A percentile compares a stretch with the other conserved stretches of the same genome.
Conservation (phyloP, 2,329 filamentous ascomycete genomes). For the Fusarium devonianum region DNA sequence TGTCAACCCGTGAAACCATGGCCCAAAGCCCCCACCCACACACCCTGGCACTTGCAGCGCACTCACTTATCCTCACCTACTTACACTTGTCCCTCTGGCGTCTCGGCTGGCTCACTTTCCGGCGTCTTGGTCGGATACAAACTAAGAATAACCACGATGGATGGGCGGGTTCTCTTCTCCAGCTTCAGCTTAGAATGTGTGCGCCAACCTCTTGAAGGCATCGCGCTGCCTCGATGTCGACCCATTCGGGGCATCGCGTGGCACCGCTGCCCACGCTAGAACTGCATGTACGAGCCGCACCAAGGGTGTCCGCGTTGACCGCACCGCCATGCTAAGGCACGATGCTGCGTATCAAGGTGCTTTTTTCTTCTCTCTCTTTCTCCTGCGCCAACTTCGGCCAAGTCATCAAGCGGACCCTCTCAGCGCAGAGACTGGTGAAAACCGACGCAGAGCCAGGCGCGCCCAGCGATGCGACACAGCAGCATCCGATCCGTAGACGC, state of each 20-base stretch:
- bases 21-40: too few relatives aligned
- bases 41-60: slow-evolving; percentile 2
- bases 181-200: slow-evolving; percentile 6
- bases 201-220: slow-evolving; percentile 31
- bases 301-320: slow-evolving; percentile 1
- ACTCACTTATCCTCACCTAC: slow-evolving; percentile 10
- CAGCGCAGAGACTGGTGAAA: slow-evolving; percentile 9
- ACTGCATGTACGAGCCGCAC: slow-evolving; percentile 17
- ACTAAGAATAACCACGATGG: background rate
- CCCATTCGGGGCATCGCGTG: slow-evolving; percentile 30
- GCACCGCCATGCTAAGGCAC: slow-evolving; percentile 2
- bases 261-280: slow-evolving; percentile 15
- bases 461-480: slow-evolving; percentile 21
- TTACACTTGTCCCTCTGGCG: slow-evolving; percentile 3
- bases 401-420: slow-evolving; percentile 36
- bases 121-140: slow-evolving; percentile 4
- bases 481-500: slow-evolving; percentile 13
- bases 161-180: background rate
- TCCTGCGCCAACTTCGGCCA: slow-evolving; percentile 35
- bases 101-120: slow-evolving; percentile 5
- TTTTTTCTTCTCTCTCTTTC: slow-evolving; percentile 1
- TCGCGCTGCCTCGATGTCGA: slow-evolving; percentile 27
- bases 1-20: too few relatives aligned
- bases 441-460: background rate
- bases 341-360: slow-evolving; percentile 12